Percentiles rank a stretch among this genome's conserved stretches.
These are phyloP conservation scores for Quercus variabilis DNA, from an alignment of 306 rosid genomes.

Conservation along the genomic window DNA sequence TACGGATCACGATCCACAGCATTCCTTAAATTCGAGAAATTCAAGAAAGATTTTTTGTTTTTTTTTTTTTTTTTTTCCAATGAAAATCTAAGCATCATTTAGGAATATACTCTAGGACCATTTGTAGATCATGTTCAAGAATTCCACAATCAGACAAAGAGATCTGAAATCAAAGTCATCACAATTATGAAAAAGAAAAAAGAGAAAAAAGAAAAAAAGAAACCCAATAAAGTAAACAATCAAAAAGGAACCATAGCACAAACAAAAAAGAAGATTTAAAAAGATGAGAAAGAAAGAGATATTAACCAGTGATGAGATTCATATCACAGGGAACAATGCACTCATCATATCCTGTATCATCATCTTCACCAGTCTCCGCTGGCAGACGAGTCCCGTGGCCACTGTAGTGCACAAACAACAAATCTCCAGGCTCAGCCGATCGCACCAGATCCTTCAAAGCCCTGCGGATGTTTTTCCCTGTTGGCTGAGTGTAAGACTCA, in stretches of 20 bases:
- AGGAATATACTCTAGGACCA: no score
- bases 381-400: slow-evolving; percentile 95
- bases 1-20: background rate
- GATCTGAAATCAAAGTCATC: background rate
- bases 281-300: background rate
- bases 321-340: slow-evolving; percentile 89
- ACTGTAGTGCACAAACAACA: slow-evolving; percentile 72
- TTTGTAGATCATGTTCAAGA: background rate
- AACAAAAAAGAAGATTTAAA: background rate
- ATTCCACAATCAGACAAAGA: background rate
- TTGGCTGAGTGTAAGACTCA: slow-evolving; percentile 63
- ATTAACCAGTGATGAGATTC: slow-evolving; percentile 78
- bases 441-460: slow-evolving; percentile 48
- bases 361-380: slow-evolving; percentile 87
- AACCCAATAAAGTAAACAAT: no score
- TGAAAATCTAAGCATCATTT: background rate
- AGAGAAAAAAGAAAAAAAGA: background rate
- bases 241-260: background rate
- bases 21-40: background rate
- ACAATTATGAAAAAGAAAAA: background rate
- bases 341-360: slow-evolving; percentile 87
- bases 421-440: slow-evolving; percentile 55
- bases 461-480: slow-evolving; percentile 67
- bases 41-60: background rate
- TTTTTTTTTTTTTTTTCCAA: background rate